Evolutionary conservation across 1,284 basidiomycete species (phyloP).

Genomic region (Sphaerobolus stellatus): DNA sequence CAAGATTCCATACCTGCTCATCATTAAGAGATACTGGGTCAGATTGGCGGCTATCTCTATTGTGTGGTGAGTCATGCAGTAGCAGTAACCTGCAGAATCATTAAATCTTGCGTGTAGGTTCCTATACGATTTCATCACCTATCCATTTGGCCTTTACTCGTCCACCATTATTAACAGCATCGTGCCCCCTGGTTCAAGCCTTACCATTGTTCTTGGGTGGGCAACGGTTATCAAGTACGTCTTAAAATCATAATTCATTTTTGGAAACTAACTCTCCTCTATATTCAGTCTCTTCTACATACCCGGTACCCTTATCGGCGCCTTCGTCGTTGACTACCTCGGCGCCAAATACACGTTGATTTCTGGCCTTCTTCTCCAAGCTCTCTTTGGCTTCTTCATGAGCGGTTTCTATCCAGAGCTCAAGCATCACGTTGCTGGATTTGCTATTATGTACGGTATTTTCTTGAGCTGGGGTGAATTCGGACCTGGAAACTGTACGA

Average conservation of each 20-base stretch:
- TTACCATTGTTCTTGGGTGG: constrained; percentile 73
- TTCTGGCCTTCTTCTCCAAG: constrained; percentile 65
- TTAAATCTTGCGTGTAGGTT: too few species aligned
- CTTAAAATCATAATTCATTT: constrained; percentile 6
- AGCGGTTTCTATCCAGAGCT: constrained; percentile 67
- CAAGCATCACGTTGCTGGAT: constrained; percentile 67
- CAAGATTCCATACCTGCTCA: constrained; percentile 74
- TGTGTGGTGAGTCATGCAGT: constrained; percentile 64
- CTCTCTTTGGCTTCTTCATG: constrained; percentile 80
- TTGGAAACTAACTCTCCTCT: neutral
- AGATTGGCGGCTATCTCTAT: constrained; percentile 67
- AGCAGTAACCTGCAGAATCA: too few species aligned
- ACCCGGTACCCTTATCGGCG: constrained; percentile 74
- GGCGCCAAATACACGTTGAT: constrained; percentile 79
- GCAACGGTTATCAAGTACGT: constrained; percentile 71
- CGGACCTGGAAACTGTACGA: constrained; percentile 75
- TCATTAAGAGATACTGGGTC: constrained; percentile 80
- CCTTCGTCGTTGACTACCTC: constrained; percentile 72
- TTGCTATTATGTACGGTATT: constrained; percentile 83
- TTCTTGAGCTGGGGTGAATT: constrained; percentile 86
- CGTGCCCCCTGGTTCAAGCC: constrained; percentile 10
- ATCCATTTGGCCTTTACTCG: constrained; percentile 77
- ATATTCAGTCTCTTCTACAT: constrained; percentile 68
- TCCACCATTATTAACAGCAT: constrained; percentile 45
- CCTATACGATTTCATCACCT: constrained; percentile 80